Evolutionary conservation across 2,329 filamentous ascomycete genomes (phyloP).

Genomic region (Zymoseptoria crescenta): DNA sequence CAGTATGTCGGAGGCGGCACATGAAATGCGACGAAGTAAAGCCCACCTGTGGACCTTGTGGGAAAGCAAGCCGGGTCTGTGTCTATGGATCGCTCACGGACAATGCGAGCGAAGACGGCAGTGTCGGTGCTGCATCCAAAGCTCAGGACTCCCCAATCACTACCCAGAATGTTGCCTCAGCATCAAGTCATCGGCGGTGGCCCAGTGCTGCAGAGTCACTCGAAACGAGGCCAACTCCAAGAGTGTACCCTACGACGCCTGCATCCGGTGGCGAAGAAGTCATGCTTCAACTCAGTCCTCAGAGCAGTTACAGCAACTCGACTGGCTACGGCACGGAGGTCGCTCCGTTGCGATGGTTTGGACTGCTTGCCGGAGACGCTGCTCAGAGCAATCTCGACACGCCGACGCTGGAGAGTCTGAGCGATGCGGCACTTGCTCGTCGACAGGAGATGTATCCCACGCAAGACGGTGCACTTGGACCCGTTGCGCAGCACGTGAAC

Average conservation of each 20-base stretch:
- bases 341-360: constrained; percentile 44
- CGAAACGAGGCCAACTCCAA: constrained; percentile 5
- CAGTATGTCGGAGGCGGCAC: constrained; percentile 32
- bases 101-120: not conserved
- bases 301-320: constrained; percentile 22
- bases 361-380: constrained; percentile 40
- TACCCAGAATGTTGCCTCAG: not conserved
- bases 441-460: constrained; percentile 15
- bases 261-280: constrained; percentile 7
- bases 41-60: constrained; percentile 39
- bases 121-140: not conserved
- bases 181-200: not conserved
- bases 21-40: constrained; percentile 46
- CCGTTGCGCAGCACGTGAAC: not conserved
- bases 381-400: constrained; percentile 22
- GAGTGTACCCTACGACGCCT: constrained; percentile 12
- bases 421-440: constrained; percentile 18
- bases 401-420: constrained; percentile 17
- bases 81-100: constrained; percentile 27
- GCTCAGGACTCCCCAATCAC: not conserved
- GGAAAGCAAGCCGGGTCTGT: constrained; percentile 38
- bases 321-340: constrained; percentile 31
- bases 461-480: not conserved
- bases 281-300: constrained; percentile 18
- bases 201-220: not conserved